Percentiles rank a stretch among this genome's conserved stretches.
phyloP scores from a whole-genome alignment of 306 rosid species.

The Vigna reflexopilosa region DNA sequence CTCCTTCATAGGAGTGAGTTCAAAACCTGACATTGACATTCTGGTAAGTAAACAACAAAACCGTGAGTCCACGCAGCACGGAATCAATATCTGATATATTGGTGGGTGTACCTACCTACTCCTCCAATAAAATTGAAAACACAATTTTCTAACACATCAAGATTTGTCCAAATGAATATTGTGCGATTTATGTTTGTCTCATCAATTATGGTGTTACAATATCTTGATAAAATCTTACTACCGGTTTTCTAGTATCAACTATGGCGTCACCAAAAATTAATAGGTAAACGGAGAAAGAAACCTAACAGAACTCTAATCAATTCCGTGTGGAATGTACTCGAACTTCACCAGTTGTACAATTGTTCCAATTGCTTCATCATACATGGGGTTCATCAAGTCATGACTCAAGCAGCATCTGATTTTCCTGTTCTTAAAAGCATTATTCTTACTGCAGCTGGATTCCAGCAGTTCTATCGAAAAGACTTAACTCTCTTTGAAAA shows the following conservation, averaged over 20 bases:
- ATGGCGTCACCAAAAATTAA: slow-evolving; percentile 24
- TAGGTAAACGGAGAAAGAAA: slow-evolving; percentile 30
- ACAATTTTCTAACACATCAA: background rate
- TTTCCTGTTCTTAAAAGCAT: slow-evolving; percentile 23
- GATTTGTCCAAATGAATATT: background rate
- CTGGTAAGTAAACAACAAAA: background rate
- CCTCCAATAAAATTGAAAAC: background rate
- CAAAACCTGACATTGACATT: background rate
- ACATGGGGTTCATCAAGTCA: slow-evolving; percentile 40
- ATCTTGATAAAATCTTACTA: slow-evolving; percentile 4
- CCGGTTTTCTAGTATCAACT: slow-evolving; percentile 27
- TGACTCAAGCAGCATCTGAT: slow-evolving; percentile 11
- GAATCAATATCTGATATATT: background rate
- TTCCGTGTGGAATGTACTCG: slow-evolving; percentile 5
- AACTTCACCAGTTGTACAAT: slow-evolving; percentile 34
- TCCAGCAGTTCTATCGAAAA: slow-evolving; percentile 7
- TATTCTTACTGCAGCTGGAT: background rate
- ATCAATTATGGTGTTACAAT: background rate
- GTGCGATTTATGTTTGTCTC: no score
- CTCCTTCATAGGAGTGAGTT: background rate
- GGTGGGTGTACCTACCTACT: slow-evolving; percentile 11
- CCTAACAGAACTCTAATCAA: slow-evolving; percentile 22
- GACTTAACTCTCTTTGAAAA: slow-evolving; percentile 22
- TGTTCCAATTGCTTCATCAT: slow-evolving; percentile 13
- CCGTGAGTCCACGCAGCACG: background rate